Conservation (phyloP, 2,329 filamentous ascomycete species). For the Penicillium sp. region DNA sequence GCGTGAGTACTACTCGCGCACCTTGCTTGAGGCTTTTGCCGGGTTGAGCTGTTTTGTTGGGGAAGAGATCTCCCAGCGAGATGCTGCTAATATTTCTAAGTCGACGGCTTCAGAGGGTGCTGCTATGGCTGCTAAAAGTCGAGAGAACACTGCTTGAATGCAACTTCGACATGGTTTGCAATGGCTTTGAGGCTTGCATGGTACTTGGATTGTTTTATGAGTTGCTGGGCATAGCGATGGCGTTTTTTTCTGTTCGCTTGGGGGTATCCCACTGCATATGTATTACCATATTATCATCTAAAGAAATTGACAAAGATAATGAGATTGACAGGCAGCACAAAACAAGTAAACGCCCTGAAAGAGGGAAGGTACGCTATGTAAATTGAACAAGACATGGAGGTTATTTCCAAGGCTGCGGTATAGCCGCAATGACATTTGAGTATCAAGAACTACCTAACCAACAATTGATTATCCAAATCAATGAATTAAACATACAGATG, state of each 20-base stretch:
- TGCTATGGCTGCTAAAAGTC: constrained; percentile 27
- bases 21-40: constrained; percentile 84
- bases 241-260: background rate
- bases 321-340: background rate
- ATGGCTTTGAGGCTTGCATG: background rate
- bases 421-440: constrained; percentile 3
- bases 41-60: constrained; percentile 83
- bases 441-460: constrained; percentile 8
- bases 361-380: background rate
- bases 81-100: constrained; percentile 22
- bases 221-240: constrained; percentile 7
- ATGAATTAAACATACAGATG: constrained; percentile 7
- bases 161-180: background rate
- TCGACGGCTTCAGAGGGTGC: constrained; percentile 29
- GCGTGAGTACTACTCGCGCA: constrained; percentile 74
- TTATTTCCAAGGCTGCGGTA: constrained; percentile 1
- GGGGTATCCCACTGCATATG: background rate
- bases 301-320: background rate
- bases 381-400: background rate
- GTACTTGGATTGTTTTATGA: background rate
- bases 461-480: constrained; percentile 3
- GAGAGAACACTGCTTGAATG: background rate
- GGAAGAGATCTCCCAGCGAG: constrained; percentile 59
- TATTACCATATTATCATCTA: background rate
- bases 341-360: background rate